Evolutionary conservation across 2,329 filamentous ascomycete species (phyloP).

Genomic region (Xylariomycetidae sp.): DNA sequence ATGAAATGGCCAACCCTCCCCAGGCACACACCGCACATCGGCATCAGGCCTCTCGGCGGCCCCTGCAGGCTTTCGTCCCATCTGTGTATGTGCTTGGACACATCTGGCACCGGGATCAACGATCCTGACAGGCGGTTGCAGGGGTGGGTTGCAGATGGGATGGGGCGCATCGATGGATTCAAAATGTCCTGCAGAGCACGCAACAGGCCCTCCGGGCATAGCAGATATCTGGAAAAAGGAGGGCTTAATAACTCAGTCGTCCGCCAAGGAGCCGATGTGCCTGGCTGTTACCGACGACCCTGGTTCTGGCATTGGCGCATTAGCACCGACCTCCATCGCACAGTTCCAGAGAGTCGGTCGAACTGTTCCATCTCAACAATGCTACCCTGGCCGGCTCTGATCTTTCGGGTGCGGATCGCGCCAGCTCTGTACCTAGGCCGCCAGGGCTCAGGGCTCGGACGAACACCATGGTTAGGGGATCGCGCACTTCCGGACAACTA

Average conservation of each 20-base stretch:
- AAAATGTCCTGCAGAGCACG: constrained; percentile 7
- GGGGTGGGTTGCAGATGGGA: constrained; percentile 19
- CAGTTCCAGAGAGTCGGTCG: constrained; percentile 18
- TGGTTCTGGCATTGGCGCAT: too few relatives aligned
- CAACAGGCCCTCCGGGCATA: constrained; percentile 10
- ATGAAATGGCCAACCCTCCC: constrained; percentile 10
- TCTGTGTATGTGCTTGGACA: constrained; percentile 17
- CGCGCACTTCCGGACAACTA: constrained; percentile 15
- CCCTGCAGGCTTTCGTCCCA: constrained; percentile 16
- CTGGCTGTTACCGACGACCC: too few relatives aligned
- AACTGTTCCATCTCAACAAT: constrained; percentile 17
- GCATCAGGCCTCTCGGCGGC: constrained; percentile 11
- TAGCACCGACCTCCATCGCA: too few relatives aligned
- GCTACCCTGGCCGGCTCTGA: constrained; percentile 11
- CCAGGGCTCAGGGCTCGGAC: constrained; percentile 15
- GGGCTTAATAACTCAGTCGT: too few relatives aligned
- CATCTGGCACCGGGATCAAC: constrained; percentile 22
- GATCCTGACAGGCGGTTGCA: constrained; percentile 18
- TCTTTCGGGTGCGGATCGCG: constrained; percentile 12
- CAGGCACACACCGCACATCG: constrained; percentile 14
- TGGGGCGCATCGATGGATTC: constrained; percentile 9
- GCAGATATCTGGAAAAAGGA: constrained; percentile 18
- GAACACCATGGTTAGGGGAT: constrained; percentile 14
- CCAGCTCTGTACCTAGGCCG: constrained; percentile 6
- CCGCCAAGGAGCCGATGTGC: too few relatives aligned